phyloP scores from a whole-genome alignment of 2,329 filamentous ascomycete species.

The Triangularia setosa region DNA sequence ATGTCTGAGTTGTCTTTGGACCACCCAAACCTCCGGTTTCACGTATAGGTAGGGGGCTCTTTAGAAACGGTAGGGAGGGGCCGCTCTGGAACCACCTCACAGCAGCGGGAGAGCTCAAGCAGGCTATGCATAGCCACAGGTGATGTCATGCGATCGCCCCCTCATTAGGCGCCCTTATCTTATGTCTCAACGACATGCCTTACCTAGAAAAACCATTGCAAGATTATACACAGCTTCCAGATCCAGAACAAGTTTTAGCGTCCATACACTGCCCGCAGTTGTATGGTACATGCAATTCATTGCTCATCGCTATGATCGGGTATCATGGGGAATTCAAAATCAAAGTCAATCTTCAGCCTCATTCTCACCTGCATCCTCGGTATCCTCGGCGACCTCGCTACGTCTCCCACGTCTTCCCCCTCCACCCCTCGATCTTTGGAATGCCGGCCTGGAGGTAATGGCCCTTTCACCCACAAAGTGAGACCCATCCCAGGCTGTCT shows the following conservation, averaged over 20 bases:
- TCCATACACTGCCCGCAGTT: too few relatives aligned
- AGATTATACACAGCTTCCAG: too few relatives aligned
- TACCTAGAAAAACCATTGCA: too few relatives aligned
- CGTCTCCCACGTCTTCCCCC: conserved; percentile 25
- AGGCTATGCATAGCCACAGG: conserved; percentile 10
- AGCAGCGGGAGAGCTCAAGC: background rate
- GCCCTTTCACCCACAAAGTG: conserved; percentile 55
- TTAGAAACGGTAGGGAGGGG: background rate
- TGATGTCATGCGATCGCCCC: conserved; percentile 14
- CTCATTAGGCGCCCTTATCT: too few relatives aligned
- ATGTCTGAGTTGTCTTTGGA: background rate
- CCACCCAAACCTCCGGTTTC: background rate
- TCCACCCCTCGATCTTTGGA: conserved; percentile 37
- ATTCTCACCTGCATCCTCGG: conserved; percentile 30
- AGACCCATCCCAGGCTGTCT: conserved; percentile 45
- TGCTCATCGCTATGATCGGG: conserved; percentile 9
- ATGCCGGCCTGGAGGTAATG: conserved; percentile 51
- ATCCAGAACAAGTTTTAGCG: too few relatives aligned
- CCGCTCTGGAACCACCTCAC: background rate
- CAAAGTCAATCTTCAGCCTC: conserved; percentile 20
- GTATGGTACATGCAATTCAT: too few relatives aligned
- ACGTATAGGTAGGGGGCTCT: background rate
- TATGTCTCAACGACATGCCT: too few relatives aligned
- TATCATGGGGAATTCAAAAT: conserved; percentile 5
- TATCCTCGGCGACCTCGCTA: conserved; percentile 26